Percentiles rank a stretch among this genome's conserved stretches.
phyloP scores from a whole-genome alignment of 495 filamentous ascomycete species.

The Daldinia bambusicola region DNA sequence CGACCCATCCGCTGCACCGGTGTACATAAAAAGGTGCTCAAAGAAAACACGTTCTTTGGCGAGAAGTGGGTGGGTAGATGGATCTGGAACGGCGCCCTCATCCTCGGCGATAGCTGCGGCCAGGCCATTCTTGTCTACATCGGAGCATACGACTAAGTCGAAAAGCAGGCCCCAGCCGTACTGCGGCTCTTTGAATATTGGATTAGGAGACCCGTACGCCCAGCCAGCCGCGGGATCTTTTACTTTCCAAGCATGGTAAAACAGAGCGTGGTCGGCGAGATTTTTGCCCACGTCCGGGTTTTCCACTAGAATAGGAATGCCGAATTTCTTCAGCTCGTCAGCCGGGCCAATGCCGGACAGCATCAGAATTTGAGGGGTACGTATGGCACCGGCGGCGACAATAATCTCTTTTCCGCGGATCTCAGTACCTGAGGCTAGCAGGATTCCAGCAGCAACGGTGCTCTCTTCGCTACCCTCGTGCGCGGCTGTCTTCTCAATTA shows the following conservation, averaged over 20 bases:
- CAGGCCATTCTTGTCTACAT: slow-evolving; percentile 34
- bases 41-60: background rate
- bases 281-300: slow-evolving; percentile 63
- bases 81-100: slow-evolving; percentile 23
- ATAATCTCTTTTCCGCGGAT: slow-evolving; percentile 64
- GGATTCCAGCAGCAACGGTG: slow-evolving; percentile 57
- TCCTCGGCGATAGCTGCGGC: slow-evolving; percentile 50
- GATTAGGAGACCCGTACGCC: slow-evolving; percentile 43
- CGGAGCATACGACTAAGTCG: slow-evolving; percentile 42
- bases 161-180: slow-evolving; percentile 48
- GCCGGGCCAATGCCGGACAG: slow-evolving; percentile 67
- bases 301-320: slow-evolving; percentile 58
- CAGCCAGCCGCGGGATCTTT: slow-evolving; percentile 50
- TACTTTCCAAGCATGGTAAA: slow-evolving; percentile 54
- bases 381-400: slow-evolving; percentile 63
- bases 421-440: slow-evolving; percentile 47
- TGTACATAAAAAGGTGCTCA: slow-evolving; percentile 11
- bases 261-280: slow-evolving; percentile 59
- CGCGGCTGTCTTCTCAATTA: slow-evolving; percentile 57
- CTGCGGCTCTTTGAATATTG: slow-evolving; percentile 45
- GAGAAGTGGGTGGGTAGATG: slow-evolving; percentile 26
- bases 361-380: slow-evolving; percentile 66
- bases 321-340: slow-evolving; percentile 55
- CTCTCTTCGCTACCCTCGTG: too few relatives aligned
- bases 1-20: slow-evolving; percentile 50